Evolutionary conservation across 129 eudicot genomes (phyloP), one percentile per base, ranked within the genome.

Genomic region (Flaveria brownii): DNA sequence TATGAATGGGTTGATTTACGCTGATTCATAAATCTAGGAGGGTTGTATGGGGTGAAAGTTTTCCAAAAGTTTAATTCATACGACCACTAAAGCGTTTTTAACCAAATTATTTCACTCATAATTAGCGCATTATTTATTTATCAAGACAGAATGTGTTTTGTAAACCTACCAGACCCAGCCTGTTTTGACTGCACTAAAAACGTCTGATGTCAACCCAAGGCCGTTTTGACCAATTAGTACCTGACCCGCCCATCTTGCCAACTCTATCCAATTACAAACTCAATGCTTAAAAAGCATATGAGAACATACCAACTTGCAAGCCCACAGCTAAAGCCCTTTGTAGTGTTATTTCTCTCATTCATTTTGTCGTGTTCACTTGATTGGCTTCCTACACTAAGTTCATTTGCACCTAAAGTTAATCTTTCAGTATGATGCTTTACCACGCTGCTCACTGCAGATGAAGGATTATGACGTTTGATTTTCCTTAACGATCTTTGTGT

Each of bases 261-360:
- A 8, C 25, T 51, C 61, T 17, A 50, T 50, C 45, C 36, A 3
- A 61, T 2, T 49, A 15, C 5, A 51, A n/a, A 39, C 74, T 70
- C 7, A 2, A n/a, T 25, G 8, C 0, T 11, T 28, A 52, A 52
- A 23, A n/a, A 16, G 2, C 1, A 16, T 0, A 60, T n/a, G 13
- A 9, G 45, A 60, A 60, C 72, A 45, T 85, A 91, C 97, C 97
- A 91, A 50, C 87, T 86, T 16, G 90, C 86, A 47, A 92, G 90
- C 70, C 85, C 83, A n/a, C 92, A 87, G 63, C 66, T 72, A 60
- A 84, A 85, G 59, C 81, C 74, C 73, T 70, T 84, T 28, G 80
- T 36, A 14, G 74, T 50, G 78, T 42, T 63, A 14, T 70, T 74
- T 70, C 77, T 82, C 70, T 65, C 81, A 64, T 52, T 80, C 60